Base-by-base conservation (phyloP, 345 rosid genomes). In the Sisymbrium altissimum region DNA sequence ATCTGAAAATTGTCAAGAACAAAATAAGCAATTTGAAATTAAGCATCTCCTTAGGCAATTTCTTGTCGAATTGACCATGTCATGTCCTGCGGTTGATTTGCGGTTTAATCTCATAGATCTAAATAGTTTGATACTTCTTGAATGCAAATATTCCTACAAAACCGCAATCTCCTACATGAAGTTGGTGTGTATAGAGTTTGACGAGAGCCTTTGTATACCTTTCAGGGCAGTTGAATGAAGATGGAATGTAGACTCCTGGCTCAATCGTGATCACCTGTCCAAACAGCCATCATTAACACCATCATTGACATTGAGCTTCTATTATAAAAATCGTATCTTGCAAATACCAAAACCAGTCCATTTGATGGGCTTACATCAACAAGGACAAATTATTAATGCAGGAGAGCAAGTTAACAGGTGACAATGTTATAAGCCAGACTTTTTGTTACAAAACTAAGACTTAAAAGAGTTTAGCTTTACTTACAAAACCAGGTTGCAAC, bases 251-350 rank as follows among this genome's bases (percentile, higher is more conserved):
- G 67, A 95, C 87, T 80, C 97, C 98, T 36, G 99, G 97, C 80
- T 95, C 98, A 65, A 95, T 90, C 23, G 99, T 95, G 76, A 95
- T 86, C 72, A 95, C 97, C 99, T 95, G 87, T 69, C 65, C 67
- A 80, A 38, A 62, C 57, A 78, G 0, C 0, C 36, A 48, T 58
- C 45, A 48, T 38, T 48, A 29, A 27, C 5, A 58, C 0, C 36
- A 48, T 58, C 45, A 48, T 38, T 48, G 38, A 27, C 5, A 58
- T 35, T n/a, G 14, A 43, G 30, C 4, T 43, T 32, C 35, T 57
- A 50, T 4, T 27, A 55, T 39, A 70, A 13, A 45, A 55, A 21
- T 58, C 12, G 3, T 63, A 30, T 40, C 44, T 64, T 15, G 27
- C 27, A 72, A 17, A 40, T 7, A 45, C 66, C 68, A 29, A 64